phyloP scores from a whole-genome alignment of 352 stramenopile genomes.

The Phytophthora podocarpi region DNA sequence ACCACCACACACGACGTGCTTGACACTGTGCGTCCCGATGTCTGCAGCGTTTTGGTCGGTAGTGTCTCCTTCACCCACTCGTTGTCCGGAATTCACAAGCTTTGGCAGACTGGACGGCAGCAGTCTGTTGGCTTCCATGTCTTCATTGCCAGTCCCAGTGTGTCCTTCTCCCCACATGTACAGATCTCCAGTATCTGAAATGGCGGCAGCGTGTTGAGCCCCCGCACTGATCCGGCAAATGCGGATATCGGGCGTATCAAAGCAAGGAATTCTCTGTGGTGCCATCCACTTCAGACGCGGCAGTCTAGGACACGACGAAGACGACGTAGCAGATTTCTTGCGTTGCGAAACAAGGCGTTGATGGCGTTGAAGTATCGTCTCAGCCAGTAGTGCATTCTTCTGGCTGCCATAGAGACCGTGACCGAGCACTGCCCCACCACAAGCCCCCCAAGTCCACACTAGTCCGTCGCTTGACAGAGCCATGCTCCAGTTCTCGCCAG shows the following conservation, averaged over 20 bases:
- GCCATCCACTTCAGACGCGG: slow-evolving; percentile 48
- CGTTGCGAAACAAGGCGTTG: slow-evolving; percentile 33
- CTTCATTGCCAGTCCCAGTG: neutral
- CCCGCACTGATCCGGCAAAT: slow-evolving; percentile 84
- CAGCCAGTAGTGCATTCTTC: slow-evolving; percentile 31
- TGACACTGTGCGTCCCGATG: slow-evolving; percentile 42
- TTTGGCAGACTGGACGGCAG: slow-evolving; percentile 27
- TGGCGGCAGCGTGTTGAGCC: slow-evolving; percentile 81
- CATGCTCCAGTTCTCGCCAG: slow-evolving; percentile 82
- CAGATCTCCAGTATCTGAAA: slow-evolving; percentile 88
- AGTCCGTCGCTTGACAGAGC: slow-evolving; percentile 63
- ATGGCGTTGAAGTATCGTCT: slow-evolving; percentile 55
- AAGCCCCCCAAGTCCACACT: slow-evolving; percentile 85
- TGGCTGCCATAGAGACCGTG: slow-evolving; percentile 30
- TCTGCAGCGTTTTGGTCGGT: neutral
- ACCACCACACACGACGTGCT: slow-evolving; percentile 59
- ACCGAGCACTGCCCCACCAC: slow-evolving; percentile 68
- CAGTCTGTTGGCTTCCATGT: neutral
- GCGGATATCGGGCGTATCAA: slow-evolving; percentile 34
- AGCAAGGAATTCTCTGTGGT: slow-evolving; percentile 50
- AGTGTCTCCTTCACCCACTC: neutral
- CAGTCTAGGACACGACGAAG: slow-evolving; percentile 7
- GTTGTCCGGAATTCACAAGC: slow-evolving; percentile 31
- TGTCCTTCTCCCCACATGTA: slow-evolving; percentile 87
- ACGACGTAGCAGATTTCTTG: neutral